phyloP scores from a whole-genome alignment of 2,329 filamentous ascomycete species.

The Talaromyces rugulosus region DNA sequence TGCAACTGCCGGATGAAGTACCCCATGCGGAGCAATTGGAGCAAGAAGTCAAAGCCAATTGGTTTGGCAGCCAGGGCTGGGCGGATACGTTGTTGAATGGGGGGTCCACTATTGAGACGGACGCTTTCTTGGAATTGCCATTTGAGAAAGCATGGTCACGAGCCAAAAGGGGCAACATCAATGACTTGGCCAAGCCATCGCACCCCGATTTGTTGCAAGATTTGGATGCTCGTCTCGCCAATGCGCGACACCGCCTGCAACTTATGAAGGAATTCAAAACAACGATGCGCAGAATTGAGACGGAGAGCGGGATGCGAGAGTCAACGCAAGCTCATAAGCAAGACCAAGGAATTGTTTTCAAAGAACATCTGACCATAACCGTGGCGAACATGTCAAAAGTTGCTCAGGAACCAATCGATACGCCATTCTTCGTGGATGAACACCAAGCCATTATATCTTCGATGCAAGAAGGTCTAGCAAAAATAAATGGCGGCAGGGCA shows the following conservation, averaged over 20 bases:
- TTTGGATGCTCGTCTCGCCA: slow-evolving; percentile 62
- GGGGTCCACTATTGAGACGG: slow-evolving; percentile 53
- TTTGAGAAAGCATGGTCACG: slow-evolving; percentile 70
- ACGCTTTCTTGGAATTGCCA: slow-evolving; percentile 60
- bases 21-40: slow-evolving; percentile 33
- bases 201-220: slow-evolving; percentile 55
- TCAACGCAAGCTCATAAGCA: slow-evolving; percentile 9
- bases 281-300: slow-evolving; percentile 19
- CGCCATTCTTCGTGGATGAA: slow-evolving; percentile 17
- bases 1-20: slow-evolving; percentile 30
- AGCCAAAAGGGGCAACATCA: slow-evolving; percentile 56
- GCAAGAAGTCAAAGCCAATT: slow-evolving; percentile 62
- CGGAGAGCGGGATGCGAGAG: neutral
- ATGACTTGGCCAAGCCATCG: slow-evolving; percentile 26
- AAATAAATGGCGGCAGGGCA: slow-evolving; percentile 23
- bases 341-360: slow-evolving; percentile 25
- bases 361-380: slow-evolving; percentile 34
- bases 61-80: slow-evolving; percentile 74
- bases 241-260: slow-evolving; percentile 64
- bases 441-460: slow-evolving; percentile 31
- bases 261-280: slow-evolving; percentile 69
- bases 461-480: slow-evolving; percentile 29
- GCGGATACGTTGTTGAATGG: slow-evolving; percentile 67
- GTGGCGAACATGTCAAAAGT: slow-evolving; percentile 34
- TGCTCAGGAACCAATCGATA: slow-evolving; percentile 25